Base-by-base conservation (phyloP, 2,329 filamentous ascomycete genomes). In the Trichoderma sp. region DNA sequence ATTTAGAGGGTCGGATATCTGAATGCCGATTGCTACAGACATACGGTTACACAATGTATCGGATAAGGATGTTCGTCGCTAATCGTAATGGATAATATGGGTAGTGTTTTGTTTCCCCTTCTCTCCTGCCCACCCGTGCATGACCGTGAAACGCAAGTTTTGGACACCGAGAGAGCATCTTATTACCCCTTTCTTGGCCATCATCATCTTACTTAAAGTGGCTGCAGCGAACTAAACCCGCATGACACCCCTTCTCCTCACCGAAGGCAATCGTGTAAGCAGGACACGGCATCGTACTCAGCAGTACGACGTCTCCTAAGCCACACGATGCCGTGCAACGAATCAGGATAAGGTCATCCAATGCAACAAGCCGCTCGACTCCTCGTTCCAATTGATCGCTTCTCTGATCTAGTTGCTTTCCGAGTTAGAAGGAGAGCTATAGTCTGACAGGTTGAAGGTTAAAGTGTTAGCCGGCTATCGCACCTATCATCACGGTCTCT, bases 401-500 rank as follows among this genome's bases (percentile, higher is more conserved):
- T 29, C 25, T 32, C 25, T 17, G 5, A 29, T 53, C 48, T 53
- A 53, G 45, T 37, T 53, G 32, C 29, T 37, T 63, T 63, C 32
- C 25, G 13, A 65, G 39, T 48, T 57, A 65, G 63, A 45, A 17
- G 29, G 25, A 2, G 42, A 48, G 35, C 63, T 61, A 67, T 53
- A 64, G 57, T 54, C 42, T 63, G 34, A 63, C 59, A 63, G 22
- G 59, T 63, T 37, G 17, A 52, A 53, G 48, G 32, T 63, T 60
- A 39, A 63, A n/a, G 12, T 34, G 19, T 39, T 53, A 19, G 59
- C 34, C 25, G 48, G 17, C 6, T 9, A 15, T 22, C 29, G 17
- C 15, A 12, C 54, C 59, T 48, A 22, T 58, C 34, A 58, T 65
- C 50, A 45, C 56, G 39, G 52, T 54, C 39, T 25, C n/a, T 29